Evolutionary conservation across 2,329 filamentous ascomycete genomes (phyloP), one percentile per base, ranked within the genome.

Genomic region (Aspergillus ruber): DNA sequence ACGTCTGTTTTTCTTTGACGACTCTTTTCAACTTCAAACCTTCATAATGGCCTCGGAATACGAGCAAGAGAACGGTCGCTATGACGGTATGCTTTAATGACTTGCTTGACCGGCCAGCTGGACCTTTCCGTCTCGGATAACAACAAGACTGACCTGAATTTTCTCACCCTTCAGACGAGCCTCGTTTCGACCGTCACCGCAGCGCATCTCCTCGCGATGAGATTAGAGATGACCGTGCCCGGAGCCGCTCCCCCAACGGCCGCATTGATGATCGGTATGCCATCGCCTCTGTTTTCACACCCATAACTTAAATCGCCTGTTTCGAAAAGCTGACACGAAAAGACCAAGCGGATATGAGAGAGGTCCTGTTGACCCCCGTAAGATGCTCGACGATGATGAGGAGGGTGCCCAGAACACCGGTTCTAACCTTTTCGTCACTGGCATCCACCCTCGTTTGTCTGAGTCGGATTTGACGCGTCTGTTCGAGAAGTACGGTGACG

Each of bases 401-500:
- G 85, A 88, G 62, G 86, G 86, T 59, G 85, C 90, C 54, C 68
- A 86, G 65, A 98, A 98, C 74, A 87, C 90, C 54, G 93, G 93
- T 60, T 96, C 93, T 58, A 98, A 98, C 76, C 86, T 98, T 50
- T 98, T 98, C 70, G 93, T 98, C 57, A 98, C 93, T 55, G 93
- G 93, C 60, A 98, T 98, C 57, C 90, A 97, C 70, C 93, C 93
- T 49, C 87, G 88, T 62, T 81, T 98, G 57, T 84, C 81, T 42
- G 93, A 98, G 71, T 81, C 84, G 13, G 93, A 97, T 67, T 88
- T 98, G 52, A 86, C 87, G 46, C 90, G 90, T 69, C 84, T 98
- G 57, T 98, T 98, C 66, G 90, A 96, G 75, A 98, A 97, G 74
- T 97, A 97, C 64, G 93, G 93, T 59, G 90, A 95, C 67, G 93